Evolutionary conservation across 495 filamentous ascomycete genomes (phyloP).

Genomic region (Echria macrotheca): DNA sequence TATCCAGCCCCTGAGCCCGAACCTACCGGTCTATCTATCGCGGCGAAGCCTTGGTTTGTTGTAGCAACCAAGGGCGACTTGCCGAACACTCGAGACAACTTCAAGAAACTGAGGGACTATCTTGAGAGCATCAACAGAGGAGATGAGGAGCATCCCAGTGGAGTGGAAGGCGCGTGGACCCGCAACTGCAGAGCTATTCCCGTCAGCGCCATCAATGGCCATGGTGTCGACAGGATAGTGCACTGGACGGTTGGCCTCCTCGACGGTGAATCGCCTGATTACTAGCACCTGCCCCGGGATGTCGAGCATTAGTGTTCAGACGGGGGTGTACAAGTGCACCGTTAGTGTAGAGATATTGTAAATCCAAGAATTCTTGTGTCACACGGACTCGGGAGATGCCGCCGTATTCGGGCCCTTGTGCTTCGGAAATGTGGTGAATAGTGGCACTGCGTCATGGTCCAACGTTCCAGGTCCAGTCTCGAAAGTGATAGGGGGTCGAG

Average conservation of each 20-base stretch:
- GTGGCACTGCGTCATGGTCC: too few relatives aligned
- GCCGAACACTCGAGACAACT: slow-evolving; percentile 71
- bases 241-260: slow-evolving; percentile 72
- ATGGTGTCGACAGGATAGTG: slow-evolving; percentile 75
- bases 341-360: too few relatives aligned
- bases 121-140: slow-evolving; percentile 55
- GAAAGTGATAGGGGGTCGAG: too few relatives aligned
- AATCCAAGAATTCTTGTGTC: too few relatives aligned
- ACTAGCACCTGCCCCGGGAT: too few relatives aligned
- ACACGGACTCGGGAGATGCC: too few relatives aligned
- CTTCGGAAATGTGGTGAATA: too few relatives aligned
- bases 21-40: slow-evolving; percentile 54
- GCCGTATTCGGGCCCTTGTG: too few relatives aligned
- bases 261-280: slow-evolving; percentile 33
- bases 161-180: slow-evolving; percentile 61
- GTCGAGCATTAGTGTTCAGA: too few relatives aligned
- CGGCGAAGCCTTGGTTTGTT: slow-evolving; percentile 92
- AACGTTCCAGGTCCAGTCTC: too few relatives aligned
- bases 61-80: slow-evolving; percentile 94
- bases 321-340: too few relatives aligned
- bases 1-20: slow-evolving; percentile 21
- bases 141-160: slow-evolving; percentile 62
- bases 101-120: slow-evolving; percentile 60
- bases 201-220: slow-evolving; percentile 78
- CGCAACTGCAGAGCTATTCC: slow-evolving; percentile 65